Base-by-base conservation (phyloP, 225 moss, liverwort and hornwort genomes). In the Bryum argenteum region DNA sequence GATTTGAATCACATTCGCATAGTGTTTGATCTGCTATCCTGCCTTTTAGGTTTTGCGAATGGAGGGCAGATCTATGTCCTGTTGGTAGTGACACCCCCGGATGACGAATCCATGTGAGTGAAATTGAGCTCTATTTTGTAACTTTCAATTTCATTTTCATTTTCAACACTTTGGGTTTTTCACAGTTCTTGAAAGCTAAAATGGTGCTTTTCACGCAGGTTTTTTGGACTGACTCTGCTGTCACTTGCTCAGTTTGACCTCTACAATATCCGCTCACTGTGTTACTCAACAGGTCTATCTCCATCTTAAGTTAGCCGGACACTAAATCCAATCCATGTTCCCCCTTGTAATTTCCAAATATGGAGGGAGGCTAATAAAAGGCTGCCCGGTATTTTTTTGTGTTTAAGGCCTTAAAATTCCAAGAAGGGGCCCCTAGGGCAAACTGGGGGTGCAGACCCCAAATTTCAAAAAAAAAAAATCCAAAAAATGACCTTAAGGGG, bases 191-290 rank as follows among this genome's bases (percentile, higher is more conserved):
- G 39, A 18, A 76, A 22, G 37, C 26, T 66, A 1, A 33, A 52
- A 12, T 45, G 8, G 10, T 11, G 53, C 14, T 74, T 65, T 22
- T 65, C 51, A 13, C 21, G 22, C 74, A 89, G 89, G 89, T 89
- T 89, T 68, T 89, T 89, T 80, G 89, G 84, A 48, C 89, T 87
- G 58, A 78, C 84, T 71, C 72, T 89, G 64, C 67, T 87, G 43
- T 76, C 84, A 24, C 73, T 89, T 65, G 81, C 79, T 63, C 72
- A 82, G 33, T 82, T 84, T 63, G 81, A 70, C 50, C 52, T 70
- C 39, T 89, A 89, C 78, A 79, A 78, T 21, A 73, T 84, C 62
- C 80, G 67, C 21, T 60, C 21, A 0, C 67, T 87, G 51, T 89
- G 89, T 71, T 72, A 78, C 45, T 89, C 89, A 24, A 87, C 83